These are phyloP conservation scores for Heliosperma pusillum DNA, from an alignment of 148 eudicot genomes.

Conservation along the genomic window DNA sequence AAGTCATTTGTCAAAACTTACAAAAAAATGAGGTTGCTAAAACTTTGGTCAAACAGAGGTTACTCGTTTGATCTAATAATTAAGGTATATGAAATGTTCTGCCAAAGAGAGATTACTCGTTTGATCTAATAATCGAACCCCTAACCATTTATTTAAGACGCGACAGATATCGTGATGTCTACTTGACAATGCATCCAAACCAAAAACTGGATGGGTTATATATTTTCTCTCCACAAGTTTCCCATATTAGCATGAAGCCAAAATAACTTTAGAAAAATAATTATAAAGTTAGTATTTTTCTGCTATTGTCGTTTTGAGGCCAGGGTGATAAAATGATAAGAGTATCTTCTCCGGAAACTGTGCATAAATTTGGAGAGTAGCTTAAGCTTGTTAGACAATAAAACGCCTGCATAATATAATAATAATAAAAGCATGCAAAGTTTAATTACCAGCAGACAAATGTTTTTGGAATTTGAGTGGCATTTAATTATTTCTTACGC, in stretches of 20 bases:
- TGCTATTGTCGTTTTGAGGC: background rate
- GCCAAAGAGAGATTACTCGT: too few relatives aligned
- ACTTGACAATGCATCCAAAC: background rate
- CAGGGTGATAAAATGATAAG: background rate
- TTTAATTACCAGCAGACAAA: background rate
- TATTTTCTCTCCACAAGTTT: background rate
- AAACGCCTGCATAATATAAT: conserved; percentile 15
- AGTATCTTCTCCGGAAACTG: conserved; percentile 29
- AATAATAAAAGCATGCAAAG: background rate
- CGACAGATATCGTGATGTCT: background rate
- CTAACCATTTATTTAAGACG: too few relatives aligned
- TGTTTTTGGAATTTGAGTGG: conserved; percentile 19
- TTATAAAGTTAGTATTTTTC: background rate
- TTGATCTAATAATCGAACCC: too few relatives aligned
- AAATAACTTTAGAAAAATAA: conserved; percentile 7
- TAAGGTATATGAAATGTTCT: too few relatives aligned
- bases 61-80: too few relatives aligned
- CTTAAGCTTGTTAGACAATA: background rate
- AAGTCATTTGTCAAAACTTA: too few relatives aligned
- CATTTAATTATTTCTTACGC: background rate
- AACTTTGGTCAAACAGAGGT: too few relatives aligned
- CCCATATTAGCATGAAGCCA: conserved; percentile 10
- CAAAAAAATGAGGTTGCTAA: too few relatives aligned
- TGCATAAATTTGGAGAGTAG: conserved; percentile 23
- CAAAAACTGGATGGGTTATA: background rate